phyloP scores from a whole-genome alignment of 768 basidiomycete species.

The Lactarius evosmus region DNA sequence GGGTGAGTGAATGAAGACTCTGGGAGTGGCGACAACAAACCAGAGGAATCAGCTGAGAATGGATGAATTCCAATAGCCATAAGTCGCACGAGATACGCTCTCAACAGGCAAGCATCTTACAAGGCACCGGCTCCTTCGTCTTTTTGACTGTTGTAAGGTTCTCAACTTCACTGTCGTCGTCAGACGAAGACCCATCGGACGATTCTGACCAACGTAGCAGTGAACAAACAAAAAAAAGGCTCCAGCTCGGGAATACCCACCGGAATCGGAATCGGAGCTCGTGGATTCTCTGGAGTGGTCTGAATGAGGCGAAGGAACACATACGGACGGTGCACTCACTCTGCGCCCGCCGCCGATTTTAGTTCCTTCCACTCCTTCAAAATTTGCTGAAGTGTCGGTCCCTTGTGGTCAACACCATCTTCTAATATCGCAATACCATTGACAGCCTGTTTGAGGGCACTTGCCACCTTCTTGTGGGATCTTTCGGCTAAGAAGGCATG shows the following conservation, averaged over 20 bases:
- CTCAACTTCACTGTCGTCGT: constrained; percentile 12
- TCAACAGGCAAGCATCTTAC: constrained; percentile 18
- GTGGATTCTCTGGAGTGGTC: constrained; percentile 8
- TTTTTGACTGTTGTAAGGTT: constrained; percentile 1
- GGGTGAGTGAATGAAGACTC: background rate
- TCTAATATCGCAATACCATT: constrained; percentile 59
- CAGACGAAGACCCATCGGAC: constrained; percentile 29
- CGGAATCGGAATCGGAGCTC: constrained; percentile 30
- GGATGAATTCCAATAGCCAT: background rate
- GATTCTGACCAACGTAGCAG: constrained; percentile 19
- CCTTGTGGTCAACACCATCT: constrained; percentile 47
- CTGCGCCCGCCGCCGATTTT: constrained; percentile 15
- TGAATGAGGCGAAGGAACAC: background rate
- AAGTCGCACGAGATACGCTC: constrained; percentile 12
- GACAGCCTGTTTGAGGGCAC: constrained; percentile 70
- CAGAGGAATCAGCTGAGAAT: constrained; percentile 16
- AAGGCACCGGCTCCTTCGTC: constrained; percentile 2
- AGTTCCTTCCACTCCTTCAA: constrained; percentile 58
- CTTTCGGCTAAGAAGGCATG: constrained; percentile 67
- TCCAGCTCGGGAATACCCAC: background rate
- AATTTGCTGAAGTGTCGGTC: constrained; percentile 61
- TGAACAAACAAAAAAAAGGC: constrained; percentile 15
- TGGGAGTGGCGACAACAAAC: background rate
- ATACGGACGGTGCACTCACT: constrained; percentile 12
- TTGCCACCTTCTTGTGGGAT: constrained; percentile 66